Conservation (phyloP, 1,284 basidiomycete genomes). For the Phaffia rhodozyma region DNA sequence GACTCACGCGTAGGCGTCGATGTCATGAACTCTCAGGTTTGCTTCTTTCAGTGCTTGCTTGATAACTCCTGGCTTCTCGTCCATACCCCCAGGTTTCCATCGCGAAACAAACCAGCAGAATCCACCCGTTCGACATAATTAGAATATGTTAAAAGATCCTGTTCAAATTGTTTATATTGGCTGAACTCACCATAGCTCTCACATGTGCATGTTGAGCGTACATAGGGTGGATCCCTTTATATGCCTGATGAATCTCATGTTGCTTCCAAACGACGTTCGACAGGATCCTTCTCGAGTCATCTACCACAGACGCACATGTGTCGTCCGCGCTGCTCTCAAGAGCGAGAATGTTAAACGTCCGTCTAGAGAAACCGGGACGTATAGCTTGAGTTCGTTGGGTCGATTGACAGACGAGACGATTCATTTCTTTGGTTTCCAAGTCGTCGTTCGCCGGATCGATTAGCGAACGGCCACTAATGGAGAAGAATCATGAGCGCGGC, state of each 20-base stretch:
- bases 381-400: no score
- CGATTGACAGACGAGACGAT: no score
- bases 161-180: neutral
- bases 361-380: no score
- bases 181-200: constrained; percentile 51
- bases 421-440: no score
- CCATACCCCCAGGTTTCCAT: neutral
- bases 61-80: constrained; percentile 57
- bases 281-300: constrained; percentile 52
- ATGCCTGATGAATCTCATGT: constrained; percentile 40
- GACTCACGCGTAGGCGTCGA: constrained; percentile 61
- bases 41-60: constrained; percentile 54
- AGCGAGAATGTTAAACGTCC: constrained; percentile 49
- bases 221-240: constrained; percentile 73
- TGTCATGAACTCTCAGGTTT: constrained; percentile 44
- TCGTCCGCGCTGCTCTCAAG: constrained; percentile 75
- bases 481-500: no score
- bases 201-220: constrained; percentile 55
- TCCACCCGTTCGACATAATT: neutral
- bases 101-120: neutral
- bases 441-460: no score
- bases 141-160: constrained; percentile 5
- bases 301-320: constrained; percentile 71
- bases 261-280: constrained; percentile 76
- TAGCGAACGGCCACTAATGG: no score